Evolutionary conservation across 2,329 filamentous ascomycete genomes (phyloP).

Genomic region (Sclerotinia glacialis): DNA sequence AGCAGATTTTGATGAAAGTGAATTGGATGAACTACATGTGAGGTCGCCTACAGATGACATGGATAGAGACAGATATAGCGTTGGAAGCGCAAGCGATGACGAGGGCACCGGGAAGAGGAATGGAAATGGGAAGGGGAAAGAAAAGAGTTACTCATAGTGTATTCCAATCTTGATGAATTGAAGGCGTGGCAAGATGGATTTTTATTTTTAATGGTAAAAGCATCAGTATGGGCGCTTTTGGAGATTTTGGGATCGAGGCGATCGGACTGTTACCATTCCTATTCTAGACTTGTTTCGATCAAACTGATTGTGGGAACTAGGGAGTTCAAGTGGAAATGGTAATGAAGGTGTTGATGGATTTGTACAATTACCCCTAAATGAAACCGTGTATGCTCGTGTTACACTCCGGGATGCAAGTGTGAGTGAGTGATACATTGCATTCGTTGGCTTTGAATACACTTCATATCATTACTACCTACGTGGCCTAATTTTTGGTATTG

Average conservation of each 20-base stretch:
- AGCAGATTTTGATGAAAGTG: conserved; percentile 63
- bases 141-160: conserved; percentile 23
- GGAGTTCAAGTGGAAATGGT: conserved; percentile 1
- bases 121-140: conserved; percentile 28
- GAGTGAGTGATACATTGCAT: neutral
- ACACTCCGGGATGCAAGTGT: neutral
- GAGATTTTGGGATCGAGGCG: neutral
- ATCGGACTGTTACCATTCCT: conserved; percentile 4
- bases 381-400: neutral
- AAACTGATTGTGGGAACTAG: neutral
- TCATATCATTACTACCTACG: conserved; percentile 19
- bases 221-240: conserved; percentile 10
- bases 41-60: conserved; percentile 38
- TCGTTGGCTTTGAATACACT: conserved; percentile 5
- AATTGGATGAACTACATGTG: conserved; percentile 58
- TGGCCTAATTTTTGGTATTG: conserved; percentile 18
- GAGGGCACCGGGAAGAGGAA: conserved; percentile 39
- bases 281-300: conserved; percentile 14
- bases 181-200: neutral
- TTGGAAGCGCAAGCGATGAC: conserved; percentile 57
- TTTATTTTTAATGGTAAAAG: neutral
- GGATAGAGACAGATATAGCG: conserved; percentile 51
- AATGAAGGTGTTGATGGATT: neutral
- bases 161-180: conserved; percentile 6
- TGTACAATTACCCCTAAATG: neutral